Evolutionary conservation across 2,329 filamentous ascomycete genomes (phyloP), one percentile per base, ranked within the genome.

Genomic region (Calonectria hongkongensis): DNA sequence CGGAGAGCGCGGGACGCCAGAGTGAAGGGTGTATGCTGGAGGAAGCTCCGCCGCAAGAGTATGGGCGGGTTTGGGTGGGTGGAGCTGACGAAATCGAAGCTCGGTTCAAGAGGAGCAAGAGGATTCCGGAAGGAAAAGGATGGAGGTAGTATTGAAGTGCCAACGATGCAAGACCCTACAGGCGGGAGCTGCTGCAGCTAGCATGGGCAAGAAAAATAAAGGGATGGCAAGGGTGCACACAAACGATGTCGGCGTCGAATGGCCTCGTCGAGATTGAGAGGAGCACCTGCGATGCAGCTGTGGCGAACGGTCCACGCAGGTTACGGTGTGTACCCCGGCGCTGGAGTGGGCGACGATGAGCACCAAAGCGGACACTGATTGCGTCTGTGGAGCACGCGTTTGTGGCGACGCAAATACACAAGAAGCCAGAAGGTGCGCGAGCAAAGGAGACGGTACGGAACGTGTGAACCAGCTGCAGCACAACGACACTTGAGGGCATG

Each of bases 1-100:
- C 89, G 87, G 74, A 91, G 79, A 62, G 87, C 88, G 83, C 89
- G 87, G 81, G 87, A 90, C 84, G 89, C 89, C 89, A 91, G 85
- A 73, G 65, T 90, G 87, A 81, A 78, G 72, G 81, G 73, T 79
- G 63, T 67, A 25, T 13, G 27, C 36, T 30, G 56, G 41, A 39
- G n/a, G 56, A 58, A 60, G 67, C 6, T 48, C 65, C 33, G 58
- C 66, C 65, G 33, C 69, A 50, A 41, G 15, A 43, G 10, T 27
- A 25, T 25, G 33, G 36, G 54, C 36, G 54, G 54, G 16, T 41
- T 41, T 18, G 36, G 16, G 21, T 18, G 36, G 16, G 21, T 48
- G 60, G 64, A 62, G 47, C 63, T 63, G 62, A 21, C 60, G 50
- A 48, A 45, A 54, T 54, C 63, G 64, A 48, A 48, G 51, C 56